These are phyloP conservation scores for Geranium rotundifolium DNA, from an alignment of 345 rosid genomes.

Conservation along the genomic window DNA sequence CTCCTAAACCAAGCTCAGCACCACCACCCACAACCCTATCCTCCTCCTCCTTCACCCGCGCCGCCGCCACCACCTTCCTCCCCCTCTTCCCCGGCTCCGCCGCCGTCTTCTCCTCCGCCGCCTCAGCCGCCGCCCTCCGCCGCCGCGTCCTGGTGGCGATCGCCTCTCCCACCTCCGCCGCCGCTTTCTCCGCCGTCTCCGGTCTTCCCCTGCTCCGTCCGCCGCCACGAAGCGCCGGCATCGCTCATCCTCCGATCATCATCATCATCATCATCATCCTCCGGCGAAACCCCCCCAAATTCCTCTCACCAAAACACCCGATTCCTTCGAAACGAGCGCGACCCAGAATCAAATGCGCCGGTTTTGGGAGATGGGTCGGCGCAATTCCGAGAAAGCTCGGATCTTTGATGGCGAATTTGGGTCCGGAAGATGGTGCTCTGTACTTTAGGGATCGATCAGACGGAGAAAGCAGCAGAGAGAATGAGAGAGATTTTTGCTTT, in stretches of 20 bases:
- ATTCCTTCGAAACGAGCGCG: too few relatives aligned
- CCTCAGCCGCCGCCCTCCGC: conserved; percentile 35
- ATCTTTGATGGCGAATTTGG: too few relatives aligned
- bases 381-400: too few relatives aligned
- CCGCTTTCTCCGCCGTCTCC: conserved; percentile 7
- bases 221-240: conserved; percentile 41
- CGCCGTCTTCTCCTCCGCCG: conserved; percentile 12
- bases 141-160: conserved; percentile 37
- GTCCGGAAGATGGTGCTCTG: too few relatives aligned
- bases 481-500: too few relatives aligned
- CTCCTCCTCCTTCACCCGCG: conserved; percentile 6
- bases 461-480: too few relatives aligned
- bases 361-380: too few relatives aligned
- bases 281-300: neutral
- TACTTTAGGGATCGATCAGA: too few relatives aligned
- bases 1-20: neutral
- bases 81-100: neutral
- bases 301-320: too few relatives aligned
- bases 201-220: conserved; percentile 14
- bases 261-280: too few relatives aligned
- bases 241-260: conserved; percentile 26
- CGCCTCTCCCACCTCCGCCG: conserved; percentile 15
- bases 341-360: too few relatives aligned
- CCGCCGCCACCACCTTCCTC: conserved; percentile 8
- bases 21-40: conserved; percentile 6